Percentiles rank a stretch among this genome's conserved stretches.
Evolutionary conservation across 2,329 filamentous ascomycete genomes (phyloP).

Genomic region (Xylaria sp.): DNA sequence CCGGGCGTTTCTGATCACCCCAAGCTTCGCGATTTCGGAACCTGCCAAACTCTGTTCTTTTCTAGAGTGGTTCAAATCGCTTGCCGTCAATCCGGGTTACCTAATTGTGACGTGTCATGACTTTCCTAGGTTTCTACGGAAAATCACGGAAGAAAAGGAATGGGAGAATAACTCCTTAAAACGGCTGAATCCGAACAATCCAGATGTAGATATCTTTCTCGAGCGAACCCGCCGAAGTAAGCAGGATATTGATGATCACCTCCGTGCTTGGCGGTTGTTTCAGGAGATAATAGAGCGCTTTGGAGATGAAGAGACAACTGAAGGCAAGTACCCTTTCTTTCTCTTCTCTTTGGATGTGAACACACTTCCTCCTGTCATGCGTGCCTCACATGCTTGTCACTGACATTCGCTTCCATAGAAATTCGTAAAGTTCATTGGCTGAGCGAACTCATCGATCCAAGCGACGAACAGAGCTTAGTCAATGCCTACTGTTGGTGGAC

Average conservation of each 20-base stretch:
- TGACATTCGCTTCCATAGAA: constrained; percentile 28
- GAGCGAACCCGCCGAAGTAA: constrained; percentile 34
- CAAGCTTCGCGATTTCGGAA: constrained; percentile 61
- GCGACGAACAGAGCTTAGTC: constrained; percentile 71
- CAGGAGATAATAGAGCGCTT: constrained; percentile 45
- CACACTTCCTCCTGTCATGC: background rate
- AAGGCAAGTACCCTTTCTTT: constrained; percentile 35
- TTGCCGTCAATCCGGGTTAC: constrained; percentile 41
- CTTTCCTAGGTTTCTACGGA: constrained; percentile 52
- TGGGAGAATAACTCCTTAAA: constrained; percentile 38
- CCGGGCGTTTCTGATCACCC: constrained; percentile 59
- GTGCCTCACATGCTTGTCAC: background rate
- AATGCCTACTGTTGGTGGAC: constrained; percentile 73
- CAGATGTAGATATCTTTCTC: constrained; percentile 33
- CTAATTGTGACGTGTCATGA: constrained; percentile 53
- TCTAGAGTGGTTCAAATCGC: constrained; percentile 54
- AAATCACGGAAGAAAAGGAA: constrained; percentile 52
- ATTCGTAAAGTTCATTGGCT: constrained; percentile 57
- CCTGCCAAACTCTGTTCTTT: constrained; percentile 54
- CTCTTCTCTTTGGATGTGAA: too few species aligned
- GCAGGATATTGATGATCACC: constrained; percentile 41
- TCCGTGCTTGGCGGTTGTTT: constrained; percentile 43
- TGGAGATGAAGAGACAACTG: constrained; percentile 50
- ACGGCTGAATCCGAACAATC: constrained; percentile 34
- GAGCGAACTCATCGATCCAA: constrained; percentile 61